phyloP scores from a whole-genome alignment of 306 rosid species.

The Casuarina glauca region DNA sequence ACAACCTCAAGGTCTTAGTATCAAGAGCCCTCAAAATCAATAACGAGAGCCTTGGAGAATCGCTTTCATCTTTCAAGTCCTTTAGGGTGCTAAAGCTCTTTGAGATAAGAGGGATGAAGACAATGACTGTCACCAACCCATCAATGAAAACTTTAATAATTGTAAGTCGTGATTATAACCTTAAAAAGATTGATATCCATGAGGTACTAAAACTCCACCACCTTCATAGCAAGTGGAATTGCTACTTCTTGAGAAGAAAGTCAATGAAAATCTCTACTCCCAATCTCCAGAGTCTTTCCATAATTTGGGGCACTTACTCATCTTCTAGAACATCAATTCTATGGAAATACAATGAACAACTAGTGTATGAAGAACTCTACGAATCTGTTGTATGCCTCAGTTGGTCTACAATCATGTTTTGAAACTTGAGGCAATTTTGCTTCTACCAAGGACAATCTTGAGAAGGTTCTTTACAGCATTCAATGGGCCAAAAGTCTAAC shows the following conservation, averaged over 20 bases:
- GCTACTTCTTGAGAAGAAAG: no score
- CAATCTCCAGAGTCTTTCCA: no score
- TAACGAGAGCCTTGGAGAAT: neutral
- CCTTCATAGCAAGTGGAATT: neutral
- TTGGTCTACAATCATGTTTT: neutral
- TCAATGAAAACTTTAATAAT: neutral
- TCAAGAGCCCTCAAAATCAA: neutral
- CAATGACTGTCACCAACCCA: neutral
- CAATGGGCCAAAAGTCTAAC: neutral
- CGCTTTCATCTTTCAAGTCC: neutral
- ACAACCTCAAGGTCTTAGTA: neutral
- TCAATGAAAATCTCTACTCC: no score
- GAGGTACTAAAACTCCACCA: no score
- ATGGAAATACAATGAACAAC: neutral
- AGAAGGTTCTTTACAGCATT: neutral
- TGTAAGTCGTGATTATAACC: neutral
- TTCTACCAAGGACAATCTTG: no score
- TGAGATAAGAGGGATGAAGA: neutral
- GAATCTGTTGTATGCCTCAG: neutral
- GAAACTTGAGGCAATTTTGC: neutral
- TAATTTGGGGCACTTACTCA: neutral
- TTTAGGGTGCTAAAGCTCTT: neutral
- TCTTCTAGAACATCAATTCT: neutral
- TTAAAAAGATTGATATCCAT: neutral
- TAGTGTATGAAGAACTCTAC: neutral